These are phyloP conservation scores for Tilletia setariae DNA, from an alignment of 1,284 basidiomycete species.

Conservation along the genomic window DNA sequence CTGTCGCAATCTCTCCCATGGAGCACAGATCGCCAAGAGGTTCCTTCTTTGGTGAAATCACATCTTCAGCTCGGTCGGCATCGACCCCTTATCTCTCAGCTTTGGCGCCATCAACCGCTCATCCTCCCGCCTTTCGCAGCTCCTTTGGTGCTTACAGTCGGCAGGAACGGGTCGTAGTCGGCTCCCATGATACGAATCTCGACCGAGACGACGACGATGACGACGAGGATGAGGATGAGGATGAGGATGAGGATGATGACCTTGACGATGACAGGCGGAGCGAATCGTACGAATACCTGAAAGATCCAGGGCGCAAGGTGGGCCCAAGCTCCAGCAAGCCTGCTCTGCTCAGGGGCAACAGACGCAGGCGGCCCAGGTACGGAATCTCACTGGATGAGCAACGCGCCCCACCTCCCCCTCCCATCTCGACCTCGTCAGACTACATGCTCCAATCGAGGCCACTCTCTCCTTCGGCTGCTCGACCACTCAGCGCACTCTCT, in stretches of 20 bases:
- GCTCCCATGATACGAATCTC: too few relatives aligned
- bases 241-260: neutral
- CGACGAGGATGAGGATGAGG: neutral
- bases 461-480: neutral
- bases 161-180: too few relatives aligned
- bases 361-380: neutral
- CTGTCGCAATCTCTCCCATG: neutral
- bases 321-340: neutral
- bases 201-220: neutral
- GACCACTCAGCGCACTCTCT: neutral
- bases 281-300: neutral
- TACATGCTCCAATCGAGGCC: neutral
- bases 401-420: neutral
- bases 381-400: slow-evolving; percentile 12
- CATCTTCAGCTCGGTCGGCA: too few relatives aligned
- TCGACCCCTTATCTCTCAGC: too few relatives aligned
- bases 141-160: too few relatives aligned
- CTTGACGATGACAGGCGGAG: neutral
- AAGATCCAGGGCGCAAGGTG: neutral
- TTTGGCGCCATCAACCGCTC: too few relatives aligned
- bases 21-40: neutral
- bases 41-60: neutral
- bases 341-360: neutral
- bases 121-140: too few relatives aligned
- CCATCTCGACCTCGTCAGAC: neutral